Percentiles rank a stretch among this genome's conserved stretches.
These are phyloP conservation scores for Sapria himalayana DNA, from an alignment of 345 rosid genomes.

Conservation along the genomic window DNA sequence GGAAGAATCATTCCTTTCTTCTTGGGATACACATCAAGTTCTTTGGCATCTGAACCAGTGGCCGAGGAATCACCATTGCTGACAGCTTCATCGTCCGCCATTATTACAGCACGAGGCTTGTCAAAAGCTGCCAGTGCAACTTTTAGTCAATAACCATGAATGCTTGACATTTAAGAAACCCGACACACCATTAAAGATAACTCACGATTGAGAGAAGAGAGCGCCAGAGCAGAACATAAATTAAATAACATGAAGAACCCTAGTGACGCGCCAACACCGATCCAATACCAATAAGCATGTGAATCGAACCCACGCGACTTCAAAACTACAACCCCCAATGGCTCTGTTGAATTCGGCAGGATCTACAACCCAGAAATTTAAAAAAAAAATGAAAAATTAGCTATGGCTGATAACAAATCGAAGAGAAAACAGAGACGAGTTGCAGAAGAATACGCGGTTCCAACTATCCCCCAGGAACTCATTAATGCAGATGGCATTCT, in stretches of 20 bases:
- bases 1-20: conserved; percentile 64
- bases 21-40: conserved; percentile 5
- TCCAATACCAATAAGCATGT: conserved; percentile 48
- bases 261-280: conserved; percentile 29
- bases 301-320: conserved; percentile 24
- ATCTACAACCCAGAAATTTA: conserved; percentile 6
- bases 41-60: too few relatives aligned
- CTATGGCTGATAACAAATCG: background rate
- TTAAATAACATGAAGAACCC: conserved; percentile 24
- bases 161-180: too few relatives aligned
- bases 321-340: conserved; percentile 28
- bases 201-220: conserved; percentile 40
- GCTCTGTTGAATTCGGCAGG: conserved; percentile 8
- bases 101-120: conserved; percentile 25
- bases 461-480: conserved; percentile 59
- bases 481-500: conserved; percentile 39
- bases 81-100: too few relatives aligned
- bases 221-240: conserved; percentile 16
- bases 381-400: background rate
- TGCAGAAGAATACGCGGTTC: conserved; percentile 17
- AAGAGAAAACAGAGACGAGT: background rate
- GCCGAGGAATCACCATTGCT: too few relatives aligned
- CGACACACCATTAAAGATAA: background rate
- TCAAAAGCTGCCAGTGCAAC: conserved; percentile 43
- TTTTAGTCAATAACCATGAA: too few relatives aligned